phyloP scores from a whole-genome alignment of 805 yeast genomes.

The Torulaspora franciscae region DNA sequence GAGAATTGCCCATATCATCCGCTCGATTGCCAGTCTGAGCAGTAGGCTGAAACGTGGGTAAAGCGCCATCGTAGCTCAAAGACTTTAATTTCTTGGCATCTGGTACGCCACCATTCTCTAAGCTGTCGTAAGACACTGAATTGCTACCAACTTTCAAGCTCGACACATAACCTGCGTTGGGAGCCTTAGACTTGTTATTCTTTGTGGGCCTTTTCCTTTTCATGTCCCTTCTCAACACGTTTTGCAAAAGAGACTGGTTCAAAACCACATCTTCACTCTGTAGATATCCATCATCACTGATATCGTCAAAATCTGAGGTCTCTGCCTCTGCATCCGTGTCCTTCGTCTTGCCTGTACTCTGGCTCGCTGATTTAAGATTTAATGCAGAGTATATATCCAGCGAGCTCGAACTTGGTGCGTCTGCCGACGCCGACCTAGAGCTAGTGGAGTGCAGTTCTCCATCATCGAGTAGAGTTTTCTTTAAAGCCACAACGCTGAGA shows the following conservation, averaged over 20 bases:
- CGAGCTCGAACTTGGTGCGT: constrained; percentile 6
- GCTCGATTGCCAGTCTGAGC: background rate
- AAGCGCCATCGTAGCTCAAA: constrained; percentile 7
- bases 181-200: constrained; percentile 1
- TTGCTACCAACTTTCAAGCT: constrained; percentile 1
- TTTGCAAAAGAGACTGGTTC: constrained; percentile 19
- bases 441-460: constrained; percentile 7
- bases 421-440: constrained; percentile 5
- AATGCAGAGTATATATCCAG: constrained; percentile 8
- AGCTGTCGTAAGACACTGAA: constrained; percentile 12
- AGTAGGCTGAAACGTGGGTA: constrained; percentile 16
- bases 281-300: constrained; percentile 16
- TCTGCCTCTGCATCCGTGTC: constrained; percentile 7
- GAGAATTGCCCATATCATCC: background rate
- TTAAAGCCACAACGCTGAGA: constrained; percentile 23
- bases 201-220: constrained; percentile 20
- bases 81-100: constrained; percentile 19
- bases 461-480: constrained; percentile 19
- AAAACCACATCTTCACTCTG: constrained; percentile 24
- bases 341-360: background rate
- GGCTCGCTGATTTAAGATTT: background rate
- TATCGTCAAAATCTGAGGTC: constrained; percentile 11
- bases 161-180: constrained; percentile 4
- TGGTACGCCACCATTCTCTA: constrained; percentile 10
- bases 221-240: constrained; percentile 23